These are phyloP conservation scores for Paramecium pentaurelia DNA, from an alignment of 73 alveolate genomes.

Conservation along the genomic window DNA sequence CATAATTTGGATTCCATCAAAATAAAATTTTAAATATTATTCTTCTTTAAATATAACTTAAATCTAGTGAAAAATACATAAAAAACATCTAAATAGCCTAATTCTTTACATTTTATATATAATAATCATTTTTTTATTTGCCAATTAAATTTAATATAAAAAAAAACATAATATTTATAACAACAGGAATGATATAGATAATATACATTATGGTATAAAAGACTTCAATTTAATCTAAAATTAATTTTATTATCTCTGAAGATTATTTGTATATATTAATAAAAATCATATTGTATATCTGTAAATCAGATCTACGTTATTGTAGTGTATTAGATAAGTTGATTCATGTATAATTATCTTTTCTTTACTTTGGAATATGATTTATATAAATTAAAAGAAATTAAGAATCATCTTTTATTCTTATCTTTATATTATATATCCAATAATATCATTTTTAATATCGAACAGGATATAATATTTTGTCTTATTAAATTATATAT, in stretches of 20 bases:
- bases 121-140: too few relatives aligned
- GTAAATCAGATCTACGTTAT: too few relatives aligned
- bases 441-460: too few relatives aligned
- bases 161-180: background rate
- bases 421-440: background rate
- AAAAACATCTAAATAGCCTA: background rate
- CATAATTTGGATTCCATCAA: background rate
- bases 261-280: too few relatives aligned
- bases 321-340: background rate
- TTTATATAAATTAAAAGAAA: background rate
- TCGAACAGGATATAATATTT: background rate
- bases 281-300: too few relatives aligned
- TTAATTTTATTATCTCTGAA: too few relatives aligned
- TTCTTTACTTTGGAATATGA: background rate
- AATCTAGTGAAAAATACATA: background rate
- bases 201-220: too few relatives aligned
- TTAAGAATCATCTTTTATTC: background rate
- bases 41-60: background rate
- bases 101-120: too few relatives aligned
- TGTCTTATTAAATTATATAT: background rate
- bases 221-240: too few relatives aligned
- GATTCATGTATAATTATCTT: background rate
- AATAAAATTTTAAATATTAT: background rate
- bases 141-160: background rate
- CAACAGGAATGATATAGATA: background rate